Conservation (phyloP, 352 stramenopile species). For the Pilasporangium apinafurcum region DNA sequence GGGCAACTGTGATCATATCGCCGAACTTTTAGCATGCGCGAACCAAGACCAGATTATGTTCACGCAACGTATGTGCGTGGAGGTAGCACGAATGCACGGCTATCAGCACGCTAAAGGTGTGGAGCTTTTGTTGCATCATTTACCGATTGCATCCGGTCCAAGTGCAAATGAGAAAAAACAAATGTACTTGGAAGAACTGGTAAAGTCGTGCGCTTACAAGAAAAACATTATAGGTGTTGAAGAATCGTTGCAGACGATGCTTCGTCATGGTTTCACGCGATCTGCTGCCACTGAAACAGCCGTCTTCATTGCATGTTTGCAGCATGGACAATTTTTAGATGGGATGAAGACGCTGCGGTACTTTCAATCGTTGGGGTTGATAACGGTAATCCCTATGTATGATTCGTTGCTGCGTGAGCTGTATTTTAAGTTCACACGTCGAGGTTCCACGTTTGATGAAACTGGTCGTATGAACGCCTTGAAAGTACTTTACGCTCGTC, state of each 20-base stretch:
- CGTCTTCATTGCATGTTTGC: constrained; percentile 59
- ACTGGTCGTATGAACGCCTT: constrained; percentile 46
- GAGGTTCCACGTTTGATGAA: constrained; percentile 48
- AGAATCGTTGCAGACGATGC: constrained; percentile 38
- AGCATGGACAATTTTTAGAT: constrained; percentile 24
- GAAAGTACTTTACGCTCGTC: constrained; percentile 51
- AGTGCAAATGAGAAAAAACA: constrained; percentile 23
- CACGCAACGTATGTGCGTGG: constrained; percentile 53
- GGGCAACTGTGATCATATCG: constrained; percentile 53
- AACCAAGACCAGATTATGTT: constrained; percentile 44
- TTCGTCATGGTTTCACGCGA: constrained; percentile 28
- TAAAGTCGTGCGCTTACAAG: constrained; percentile 68
- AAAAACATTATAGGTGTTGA: constrained; percentile 42
- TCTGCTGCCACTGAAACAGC: constrained; percentile 54
- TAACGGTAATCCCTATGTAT: constrained; percentile 59
- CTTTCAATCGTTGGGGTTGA: constrained; percentile 34
- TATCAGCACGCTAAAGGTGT: constrained; percentile 44
- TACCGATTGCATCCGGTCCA: constrained; percentile 13
- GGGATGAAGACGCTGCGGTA: constrained; percentile 30
- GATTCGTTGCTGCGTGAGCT: constrained; percentile 67
- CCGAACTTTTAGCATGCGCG: constrained; percentile 37
- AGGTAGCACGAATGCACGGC: constrained; percentile 63
- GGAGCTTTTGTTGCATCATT: constrained; percentile 31
- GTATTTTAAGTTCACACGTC: constrained; percentile 73
- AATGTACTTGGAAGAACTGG: constrained; percentile 51